Conservation (phyloP, 179 eudicot species). For the Spinacia oleracea region DNA sequence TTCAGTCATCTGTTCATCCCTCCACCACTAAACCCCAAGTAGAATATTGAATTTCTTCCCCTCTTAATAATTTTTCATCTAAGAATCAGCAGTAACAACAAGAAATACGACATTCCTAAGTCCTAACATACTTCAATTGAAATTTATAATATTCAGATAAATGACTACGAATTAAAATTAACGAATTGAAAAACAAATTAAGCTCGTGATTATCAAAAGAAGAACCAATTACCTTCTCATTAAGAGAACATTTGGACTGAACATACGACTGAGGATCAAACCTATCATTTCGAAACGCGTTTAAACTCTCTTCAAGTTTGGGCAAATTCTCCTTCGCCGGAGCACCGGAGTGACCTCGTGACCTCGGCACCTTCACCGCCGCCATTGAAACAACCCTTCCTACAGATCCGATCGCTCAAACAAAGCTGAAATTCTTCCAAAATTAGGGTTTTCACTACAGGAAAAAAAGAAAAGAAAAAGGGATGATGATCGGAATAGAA, state of each 20-base stretch:
- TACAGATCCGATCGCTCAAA: conserved; percentile 9
- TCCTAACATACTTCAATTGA: not conserved
- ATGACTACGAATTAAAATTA: not conserved
- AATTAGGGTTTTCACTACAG: conserved; percentile 19
- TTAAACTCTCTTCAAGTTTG: conserved; percentile 51
- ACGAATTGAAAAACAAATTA: not conserved
- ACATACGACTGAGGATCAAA: conserved; percentile 49
- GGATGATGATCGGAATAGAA: conserved; percentile 7
- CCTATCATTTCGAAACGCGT: conserved; percentile 42
- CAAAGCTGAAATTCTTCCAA: not conserved
- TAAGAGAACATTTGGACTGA: conserved; percentile 51
- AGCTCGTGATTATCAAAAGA: not conserved
- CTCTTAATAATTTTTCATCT: not conserved
- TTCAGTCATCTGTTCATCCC: not conserved
- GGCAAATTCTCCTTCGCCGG: conserved; percentile 50
- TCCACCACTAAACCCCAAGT: not conserved
- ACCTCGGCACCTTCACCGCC: conserved; percentile 42
- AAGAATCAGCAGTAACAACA: not conserved
- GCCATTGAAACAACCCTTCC: conserved; percentile 25
- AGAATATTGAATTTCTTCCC: not conserved
- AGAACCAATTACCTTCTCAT: conserved; percentile 37
- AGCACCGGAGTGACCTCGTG: conserved; percentile 36
- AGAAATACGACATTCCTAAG: not conserved
- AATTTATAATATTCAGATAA: not conserved
- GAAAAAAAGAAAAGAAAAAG: not conserved